A percentile compares a stretch with the other conserved stretches of the same genome.
These are phyloP conservation scores for Neoascochyta sp. DNA, from an alignment of 2,329 filamentous ascomycete genomes.

Conservation along the genomic window DNA sequence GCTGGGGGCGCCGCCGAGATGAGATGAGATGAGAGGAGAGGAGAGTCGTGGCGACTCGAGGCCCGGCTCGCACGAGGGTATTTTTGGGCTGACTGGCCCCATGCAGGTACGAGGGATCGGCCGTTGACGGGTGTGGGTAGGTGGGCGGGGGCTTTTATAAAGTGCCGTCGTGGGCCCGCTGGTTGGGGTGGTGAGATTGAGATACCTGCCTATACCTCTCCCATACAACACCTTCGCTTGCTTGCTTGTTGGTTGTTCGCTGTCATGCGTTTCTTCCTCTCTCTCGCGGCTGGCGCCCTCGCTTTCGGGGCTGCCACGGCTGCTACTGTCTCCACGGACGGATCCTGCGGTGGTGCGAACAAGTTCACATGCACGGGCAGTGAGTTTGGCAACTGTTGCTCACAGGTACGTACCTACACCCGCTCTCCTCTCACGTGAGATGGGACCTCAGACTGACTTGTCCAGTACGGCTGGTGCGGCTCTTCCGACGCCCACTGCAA, in stretches of 20 bases:
- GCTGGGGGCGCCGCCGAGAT: no score
- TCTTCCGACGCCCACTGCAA: conserved; percentile 28
- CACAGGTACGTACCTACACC: conserved; percentile 30
- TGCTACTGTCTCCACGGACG: conserved; percentile 40
- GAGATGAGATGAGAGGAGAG: no score
- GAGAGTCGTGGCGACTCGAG: no score
- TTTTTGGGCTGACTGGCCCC: no score
- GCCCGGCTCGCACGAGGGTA: no score
- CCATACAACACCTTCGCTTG: neutral
- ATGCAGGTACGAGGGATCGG: no score
- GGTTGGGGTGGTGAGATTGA: no score
- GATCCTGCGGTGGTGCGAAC: conserved; percentile 41
- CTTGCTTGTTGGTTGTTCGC: neutral
- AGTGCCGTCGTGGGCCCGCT: no score
- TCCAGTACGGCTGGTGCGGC: conserved; percentile 42
- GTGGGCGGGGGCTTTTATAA: no score
- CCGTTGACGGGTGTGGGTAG: no score
- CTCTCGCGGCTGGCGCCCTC: conserved; percentile 16
- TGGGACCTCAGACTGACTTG: conserved; percentile 44
- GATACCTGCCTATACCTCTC: no score
- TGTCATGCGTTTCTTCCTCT: conserved; percentile 19
- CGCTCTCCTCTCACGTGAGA: conserved; percentile 27
- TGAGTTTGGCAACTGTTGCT: conserved; percentile 45
- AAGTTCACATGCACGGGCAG: conserved; percentile 45
- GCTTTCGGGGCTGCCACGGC: conserved; percentile 17